Percentiles rank a stretch among this genome's conserved stretches.
Evolutionary conservation across 306 rosid species (phyloP).

Genomic region (Begonia loranthoides): DNA sequence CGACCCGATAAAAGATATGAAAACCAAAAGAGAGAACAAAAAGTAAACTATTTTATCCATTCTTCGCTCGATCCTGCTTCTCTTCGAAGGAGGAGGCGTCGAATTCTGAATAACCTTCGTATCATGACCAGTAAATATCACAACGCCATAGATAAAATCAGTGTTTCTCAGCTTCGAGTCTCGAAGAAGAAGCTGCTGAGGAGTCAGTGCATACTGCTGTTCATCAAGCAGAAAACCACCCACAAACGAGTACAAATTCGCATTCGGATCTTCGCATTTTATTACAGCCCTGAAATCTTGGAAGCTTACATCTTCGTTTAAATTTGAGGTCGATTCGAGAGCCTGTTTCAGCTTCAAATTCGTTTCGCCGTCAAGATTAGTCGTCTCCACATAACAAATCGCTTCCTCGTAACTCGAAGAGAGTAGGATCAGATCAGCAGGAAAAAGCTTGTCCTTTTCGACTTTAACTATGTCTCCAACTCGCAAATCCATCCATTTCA

Average conservation of each 20-base stretch:
- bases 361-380: slow-evolving; percentile 91
- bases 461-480: slow-evolving; percentile 90
- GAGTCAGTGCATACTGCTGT: slow-evolving; percentile 62
- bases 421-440: slow-evolving; percentile 91
- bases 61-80: slow-evolving; percentile 83
- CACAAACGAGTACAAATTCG: slow-evolving; percentile 74
- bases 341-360: slow-evolving; percentile 87
- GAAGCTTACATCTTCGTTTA: slow-evolving; percentile 53
- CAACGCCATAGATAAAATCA: slow-evolving; percentile 84
- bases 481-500: slow-evolving; percentile 84
- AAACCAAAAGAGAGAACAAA: slow-evolving; percentile 41
- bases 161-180: slow-evolving; percentile 98
- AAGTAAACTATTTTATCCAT: slow-evolving; percentile 79
- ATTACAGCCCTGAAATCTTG: slow-evolving; percentile 56
- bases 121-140: slow-evolving; percentile 82
- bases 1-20: slow-evolving; percentile 55
- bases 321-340: slow-evolving; percentile 50
- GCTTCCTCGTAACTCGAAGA: slow-evolving; percentile 84
- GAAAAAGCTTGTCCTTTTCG: slow-evolving; percentile 80
- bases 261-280: slow-evolving; percentile 93
- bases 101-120: slow-evolving; percentile 96
- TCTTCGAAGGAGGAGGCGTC: slow-evolving; percentile 88
- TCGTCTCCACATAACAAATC: slow-evolving; percentile 92
- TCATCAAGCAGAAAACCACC: slow-evolving; percentile 60
- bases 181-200: slow-evolving; percentile 87